Conservation (phyloP, 139 green algal species). For the Micractinium sp. region DNA sequence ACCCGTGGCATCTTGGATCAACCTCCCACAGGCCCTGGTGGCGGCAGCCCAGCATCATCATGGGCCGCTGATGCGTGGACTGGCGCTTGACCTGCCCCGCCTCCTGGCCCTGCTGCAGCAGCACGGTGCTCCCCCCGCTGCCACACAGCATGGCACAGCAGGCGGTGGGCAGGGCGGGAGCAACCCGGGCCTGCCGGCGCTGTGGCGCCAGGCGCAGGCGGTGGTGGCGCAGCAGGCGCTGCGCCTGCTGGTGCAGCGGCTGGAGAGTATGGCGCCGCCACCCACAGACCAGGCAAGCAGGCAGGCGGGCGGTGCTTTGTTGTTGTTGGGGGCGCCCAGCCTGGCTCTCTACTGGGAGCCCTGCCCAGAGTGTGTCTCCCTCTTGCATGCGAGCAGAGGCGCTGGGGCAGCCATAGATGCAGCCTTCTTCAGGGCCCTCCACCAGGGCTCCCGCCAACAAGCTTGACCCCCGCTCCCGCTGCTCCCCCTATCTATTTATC, state of each 20-base stretch:
- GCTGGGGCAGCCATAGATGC: no score
- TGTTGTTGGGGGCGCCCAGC: not conserved
- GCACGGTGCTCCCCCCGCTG: no score
- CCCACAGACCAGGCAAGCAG: conserved; percentile 41
- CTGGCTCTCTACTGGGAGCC: not conserved
- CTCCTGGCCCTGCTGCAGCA: not conserved
- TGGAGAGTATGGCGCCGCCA: conserved; percentile 53
- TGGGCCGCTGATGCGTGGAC: not conserved
- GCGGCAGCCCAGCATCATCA: not conserved
- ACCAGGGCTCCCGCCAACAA: no score
- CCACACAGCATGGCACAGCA: not conserved
- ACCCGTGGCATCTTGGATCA: not conserved
- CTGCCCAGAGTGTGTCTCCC: not conserved
- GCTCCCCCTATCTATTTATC: not conserved
- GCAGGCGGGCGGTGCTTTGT: not conserved
- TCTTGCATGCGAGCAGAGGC: not conserved
- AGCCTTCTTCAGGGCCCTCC: no score
- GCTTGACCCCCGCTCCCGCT: not conserved
- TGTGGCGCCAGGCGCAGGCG: conserved; percentile 66
- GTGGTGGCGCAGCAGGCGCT: conserved; percentile 48
- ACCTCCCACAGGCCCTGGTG: not conserved
- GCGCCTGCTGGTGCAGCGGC: conserved; percentile 56
- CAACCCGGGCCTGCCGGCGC: not conserved
- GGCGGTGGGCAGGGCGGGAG: not conserved
- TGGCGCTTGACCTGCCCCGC: not conserved